Percentiles rank a stretch among this genome's conserved stretches.
Conservation (phyloP, 2,329 filamentous ascomycete species). For the Helotiales sp. region DNA sequence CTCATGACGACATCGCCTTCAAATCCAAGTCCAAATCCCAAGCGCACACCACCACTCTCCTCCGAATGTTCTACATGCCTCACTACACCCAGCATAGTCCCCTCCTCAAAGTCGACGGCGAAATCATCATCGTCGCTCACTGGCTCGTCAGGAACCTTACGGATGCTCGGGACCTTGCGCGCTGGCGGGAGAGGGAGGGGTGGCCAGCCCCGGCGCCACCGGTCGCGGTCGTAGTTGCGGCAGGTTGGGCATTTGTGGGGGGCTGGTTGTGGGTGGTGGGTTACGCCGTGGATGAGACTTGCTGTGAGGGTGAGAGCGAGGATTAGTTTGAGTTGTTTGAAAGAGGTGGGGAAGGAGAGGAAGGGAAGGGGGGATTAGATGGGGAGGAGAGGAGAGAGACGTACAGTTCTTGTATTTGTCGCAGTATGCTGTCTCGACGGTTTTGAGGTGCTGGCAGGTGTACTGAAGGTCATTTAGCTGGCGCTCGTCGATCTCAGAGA, state of each 20-base stretch:
- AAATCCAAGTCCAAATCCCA: background rate
- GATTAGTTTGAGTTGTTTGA: background rate
- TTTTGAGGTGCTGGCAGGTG: background rate
- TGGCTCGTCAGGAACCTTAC: background rate
- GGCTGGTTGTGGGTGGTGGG: background rate
- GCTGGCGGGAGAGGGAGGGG: background rate
- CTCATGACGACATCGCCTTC: background rate
- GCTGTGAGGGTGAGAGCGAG: background rate
- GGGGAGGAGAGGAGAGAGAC: background rate
- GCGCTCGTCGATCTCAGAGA: background rate
- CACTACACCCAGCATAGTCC: background rate
- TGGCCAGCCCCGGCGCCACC: conserved; percentile 4
- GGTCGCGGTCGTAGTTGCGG: conserved; percentile 15
- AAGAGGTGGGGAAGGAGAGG: background rate
- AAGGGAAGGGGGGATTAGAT: background rate
- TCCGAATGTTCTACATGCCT: background rate
- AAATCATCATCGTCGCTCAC: background rate
- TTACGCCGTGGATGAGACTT: background rate
- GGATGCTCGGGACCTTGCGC: no score
- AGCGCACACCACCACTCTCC: background rate
- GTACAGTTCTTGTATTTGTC: background rate
- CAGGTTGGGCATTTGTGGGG: conserved; percentile 5
- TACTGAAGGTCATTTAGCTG: background rate
- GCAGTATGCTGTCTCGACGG: background rate
- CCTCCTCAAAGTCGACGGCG: background rate